phyloP scores from a whole-genome alignment of 495 filamentous ascomycete genomes.

The Penicillium silybi region DNA sequence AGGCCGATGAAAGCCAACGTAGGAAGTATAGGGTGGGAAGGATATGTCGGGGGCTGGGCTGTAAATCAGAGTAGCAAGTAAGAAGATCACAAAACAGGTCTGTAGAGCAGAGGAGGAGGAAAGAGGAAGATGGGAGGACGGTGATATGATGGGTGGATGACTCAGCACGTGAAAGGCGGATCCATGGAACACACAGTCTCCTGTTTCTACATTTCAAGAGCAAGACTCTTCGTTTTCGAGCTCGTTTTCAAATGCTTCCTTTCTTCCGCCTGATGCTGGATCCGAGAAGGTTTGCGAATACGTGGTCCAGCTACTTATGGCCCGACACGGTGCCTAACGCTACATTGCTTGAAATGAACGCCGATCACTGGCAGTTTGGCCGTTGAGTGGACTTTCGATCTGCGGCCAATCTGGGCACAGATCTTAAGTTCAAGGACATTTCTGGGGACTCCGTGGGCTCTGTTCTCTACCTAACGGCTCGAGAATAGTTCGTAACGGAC shows the following conservation, averaged over 20 bases:
- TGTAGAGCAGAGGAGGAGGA: constrained; percentile 4
- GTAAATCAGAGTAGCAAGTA: background rate
- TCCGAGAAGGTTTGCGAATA: constrained; percentile 4
- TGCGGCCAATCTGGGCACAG: background rate
- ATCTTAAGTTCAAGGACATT: background rate
- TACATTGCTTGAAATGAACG: background rate
- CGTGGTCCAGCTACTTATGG: constrained; percentile 1
- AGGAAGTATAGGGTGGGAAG: background rate
- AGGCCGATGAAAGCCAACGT: background rate
- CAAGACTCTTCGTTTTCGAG: too few species aligned
- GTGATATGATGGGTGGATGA: constrained; percentile 19
- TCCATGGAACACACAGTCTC: constrained; percentile 4
- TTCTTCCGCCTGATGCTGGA: background rate
- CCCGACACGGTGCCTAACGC: background rate
- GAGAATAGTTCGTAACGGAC: background rate
- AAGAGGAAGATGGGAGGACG: background rate
- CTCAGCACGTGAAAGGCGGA: constrained; percentile 9
- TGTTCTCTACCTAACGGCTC: background rate
- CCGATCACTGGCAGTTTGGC: constrained; percentile 5
- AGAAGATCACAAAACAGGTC: background rate
- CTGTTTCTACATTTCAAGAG: background rate
- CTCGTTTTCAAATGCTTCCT: background rate
- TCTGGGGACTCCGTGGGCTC: background rate
- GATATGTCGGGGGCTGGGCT: background rate
- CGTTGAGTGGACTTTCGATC: constrained; percentile 6